Evolutionary conservation across 1,139 yeast genomes (phyloP), one percentile per base, ranked within the genome.

Genomic region (Scheffersomyces titani): DNA sequence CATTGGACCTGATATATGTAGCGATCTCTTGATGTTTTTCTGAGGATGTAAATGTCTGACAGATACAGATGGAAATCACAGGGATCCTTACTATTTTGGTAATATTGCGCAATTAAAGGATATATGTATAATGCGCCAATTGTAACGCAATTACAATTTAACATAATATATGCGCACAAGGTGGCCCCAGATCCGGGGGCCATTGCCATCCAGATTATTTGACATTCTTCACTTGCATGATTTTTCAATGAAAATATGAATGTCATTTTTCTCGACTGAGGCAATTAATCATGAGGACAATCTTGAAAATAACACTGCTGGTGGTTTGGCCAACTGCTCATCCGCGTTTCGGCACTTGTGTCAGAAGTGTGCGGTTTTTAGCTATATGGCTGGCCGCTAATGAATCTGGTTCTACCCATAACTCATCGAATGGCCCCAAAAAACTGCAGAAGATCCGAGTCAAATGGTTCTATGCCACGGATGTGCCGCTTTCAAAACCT

Each of bases 401-500:
- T 30, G 40, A 30, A 13, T 30, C 16, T 30, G 40, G 13, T 16
- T 3, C 16, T 6, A 11, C 16, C 1, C n/a, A n/a, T n/a, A n/a
- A n/a, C n/a, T 30, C 40, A 30, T 11, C 40, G 4, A 30, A 11
- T 11, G 40, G 40, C 16, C 3, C 49, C 22, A 46, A 22, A 7
- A 16, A 16, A 11, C 49, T 22, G n/a, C 49, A 19, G 49, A 46
- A 46, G 19, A 46, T 46, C 49, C 49, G 49, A 19, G 65, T 74
- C 22, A 73, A 76, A 61, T 92, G 97, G 97, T 91, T 85, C 68
- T 89, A 91, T 66, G 96, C 97, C 1, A 87, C 92, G 0, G 97
- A 92, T 67, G 71, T 85, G 5, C 97, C 97, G 0, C 70, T 78
- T 20, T 72, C 84, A 5, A 89, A 89, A 70, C 97, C 97, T 0